phyloP scores from a whole-genome alignment of 1,139 yeast genomes.

The Lodderomyces oxycetoniae region DNA sequence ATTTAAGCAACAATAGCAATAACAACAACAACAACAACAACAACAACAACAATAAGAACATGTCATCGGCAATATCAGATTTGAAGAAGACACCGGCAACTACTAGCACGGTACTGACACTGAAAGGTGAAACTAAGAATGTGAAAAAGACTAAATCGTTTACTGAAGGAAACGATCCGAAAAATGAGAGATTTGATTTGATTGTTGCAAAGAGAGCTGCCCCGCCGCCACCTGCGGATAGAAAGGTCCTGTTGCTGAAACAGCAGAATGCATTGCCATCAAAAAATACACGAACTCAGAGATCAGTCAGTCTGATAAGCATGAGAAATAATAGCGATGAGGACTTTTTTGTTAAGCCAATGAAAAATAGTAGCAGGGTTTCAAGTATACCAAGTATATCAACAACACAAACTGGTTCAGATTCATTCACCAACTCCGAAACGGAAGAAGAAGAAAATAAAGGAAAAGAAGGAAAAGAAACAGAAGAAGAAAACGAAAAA shows the following conservation, averaged over 20 bases:
- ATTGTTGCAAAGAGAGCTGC: conserved; percentile 67
- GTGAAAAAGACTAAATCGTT: neutral
- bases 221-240: conserved; percentile 60
- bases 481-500: too few species aligned
- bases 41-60: too few species aligned
- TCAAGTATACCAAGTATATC: conserved; percentile 12
- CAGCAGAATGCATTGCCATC: conserved; percentile 6
- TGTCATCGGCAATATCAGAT: conserved; percentile 38
- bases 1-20: conserved; percentile 39
- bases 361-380: conserved; percentile 14
- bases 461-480: too few species aligned
- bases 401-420: conserved; percentile 15
- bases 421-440: too few species aligned
- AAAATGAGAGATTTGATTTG: conserved; percentile 5
- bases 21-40: too few species aligned
- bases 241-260: conserved; percentile 13
- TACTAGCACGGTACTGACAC: conserved; percentile 34
- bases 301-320: conserved; percentile 5
- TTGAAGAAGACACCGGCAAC: conserved; percentile 33
- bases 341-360: conserved; percentile 61
- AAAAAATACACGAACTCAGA: conserved; percentile 13
- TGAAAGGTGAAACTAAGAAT: conserved; percentile 22
- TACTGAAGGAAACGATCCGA: neutral
- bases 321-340: conserved; percentile 13
- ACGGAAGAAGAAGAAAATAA: too few species aligned